These are phyloP conservation scores for Eragrostis curvula DNA, from an alignment of 176 grass and related monocot genomes.

Conservation along the genomic window DNA sequence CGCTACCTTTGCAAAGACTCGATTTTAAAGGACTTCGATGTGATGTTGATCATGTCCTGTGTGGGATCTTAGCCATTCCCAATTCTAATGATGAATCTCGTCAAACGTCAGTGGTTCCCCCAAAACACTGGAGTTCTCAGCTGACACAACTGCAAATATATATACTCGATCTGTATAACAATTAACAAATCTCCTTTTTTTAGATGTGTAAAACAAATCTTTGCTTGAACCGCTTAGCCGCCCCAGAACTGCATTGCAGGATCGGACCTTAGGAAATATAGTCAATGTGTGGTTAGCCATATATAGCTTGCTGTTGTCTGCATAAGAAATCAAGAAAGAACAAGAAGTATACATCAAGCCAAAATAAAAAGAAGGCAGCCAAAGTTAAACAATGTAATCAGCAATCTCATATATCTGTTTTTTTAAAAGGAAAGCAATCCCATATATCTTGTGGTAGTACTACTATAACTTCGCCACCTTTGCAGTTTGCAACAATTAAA, in stretches of 20 bases:
- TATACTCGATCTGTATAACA: too few species aligned
- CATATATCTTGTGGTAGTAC: not conserved
- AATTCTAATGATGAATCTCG: too few species aligned
- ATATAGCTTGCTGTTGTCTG: too few species aligned
- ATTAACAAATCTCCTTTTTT: too few species aligned
- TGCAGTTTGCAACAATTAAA: not conserved
- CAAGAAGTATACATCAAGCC: not conserved
- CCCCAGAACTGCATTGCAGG: not conserved
- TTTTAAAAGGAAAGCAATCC: too few species aligned
- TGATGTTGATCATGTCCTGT: not conserved
- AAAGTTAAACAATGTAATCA: not conserved
- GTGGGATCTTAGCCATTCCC: not conserved
- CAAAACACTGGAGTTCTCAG: too few species aligned
- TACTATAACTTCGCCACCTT: not conserved
- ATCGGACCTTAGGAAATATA: not conserved
- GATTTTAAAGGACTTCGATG: not conserved
- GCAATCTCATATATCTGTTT: not conserved
- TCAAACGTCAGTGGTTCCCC: too few species aligned
- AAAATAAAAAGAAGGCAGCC: not conserved
- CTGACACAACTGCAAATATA: too few species aligned
- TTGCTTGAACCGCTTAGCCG: conserved; percentile 3
- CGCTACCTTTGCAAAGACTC: not conserved
- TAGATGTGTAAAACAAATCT: too few species aligned
- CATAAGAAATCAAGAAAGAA: not conserved
- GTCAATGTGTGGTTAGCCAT: not conserved